Percentiles rank a stretch among this genome's conserved stretches.
These are phyloP conservation scores for Elsinoe fawcettii DNA, from an alignment of 2,329 filamentous ascomycete genomes.

Conservation along the genomic window DNA sequence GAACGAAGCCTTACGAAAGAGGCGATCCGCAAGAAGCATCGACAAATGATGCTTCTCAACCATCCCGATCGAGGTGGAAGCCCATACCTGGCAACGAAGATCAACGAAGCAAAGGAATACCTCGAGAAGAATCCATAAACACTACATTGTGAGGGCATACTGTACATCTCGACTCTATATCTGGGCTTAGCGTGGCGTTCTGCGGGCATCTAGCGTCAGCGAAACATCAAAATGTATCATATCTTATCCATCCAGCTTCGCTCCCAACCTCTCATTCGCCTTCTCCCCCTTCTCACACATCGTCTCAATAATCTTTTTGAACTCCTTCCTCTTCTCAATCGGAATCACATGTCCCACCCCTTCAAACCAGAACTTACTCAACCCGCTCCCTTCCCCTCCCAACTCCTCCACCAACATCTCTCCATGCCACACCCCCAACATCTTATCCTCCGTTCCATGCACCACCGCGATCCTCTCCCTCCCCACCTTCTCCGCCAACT, in stretches of 20 bases:
- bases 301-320: conserved; percentile 56
- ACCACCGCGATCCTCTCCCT: conserved; percentile 67
- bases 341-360: conserved; percentile 68
- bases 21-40: conserved; percentile 89
- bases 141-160: not conserved
- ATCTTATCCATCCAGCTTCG: conserved; percentile 8
- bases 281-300: conserved; percentile 47
- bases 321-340: conserved; percentile 62
- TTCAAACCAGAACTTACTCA: conserved; percentile 55
- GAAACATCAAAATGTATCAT: not conserved
- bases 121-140: conserved; percentile 58
- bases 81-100: conserved; percentile 92
- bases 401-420: conserved; percentile 59
- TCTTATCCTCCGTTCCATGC: conserved; percentile 68
- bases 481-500: conserved; percentile 61
- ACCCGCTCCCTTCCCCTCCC: conserved; percentile 47
- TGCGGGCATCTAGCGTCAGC: not conserved
- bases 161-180: conserved; percentile 16
- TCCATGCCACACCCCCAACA: conserved; percentile 67
- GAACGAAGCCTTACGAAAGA: conserved; percentile 85
- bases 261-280: conserved; percentile 29
- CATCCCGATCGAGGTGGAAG: conserved; percentile 96
- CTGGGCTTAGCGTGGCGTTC: conserved; percentile 20
- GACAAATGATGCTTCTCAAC: conserved; percentile 92
- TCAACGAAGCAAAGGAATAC: conserved; percentile 97